Evolutionary conservation across 2,329 filamentous ascomycete species (phyloP).

Genomic region (Trichoderma simmonsii): DNA sequence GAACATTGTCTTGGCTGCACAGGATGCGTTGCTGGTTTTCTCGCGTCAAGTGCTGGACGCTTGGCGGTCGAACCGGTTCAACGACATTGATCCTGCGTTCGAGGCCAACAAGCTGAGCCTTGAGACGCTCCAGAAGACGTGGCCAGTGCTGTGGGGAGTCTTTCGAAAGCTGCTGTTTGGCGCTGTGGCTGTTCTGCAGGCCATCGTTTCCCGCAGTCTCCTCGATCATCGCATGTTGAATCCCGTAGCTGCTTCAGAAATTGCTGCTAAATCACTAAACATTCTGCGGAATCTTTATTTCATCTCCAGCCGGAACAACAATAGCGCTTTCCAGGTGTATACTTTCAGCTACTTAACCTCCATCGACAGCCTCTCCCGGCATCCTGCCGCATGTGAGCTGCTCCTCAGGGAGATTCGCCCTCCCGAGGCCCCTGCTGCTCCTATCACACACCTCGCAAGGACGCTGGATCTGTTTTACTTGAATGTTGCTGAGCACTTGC

Average conservation of each 20-base stretch:
- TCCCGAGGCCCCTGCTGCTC: constrained; percentile 32
- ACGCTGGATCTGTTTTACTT: constrained; percentile 85
- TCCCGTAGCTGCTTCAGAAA: constrained; percentile 50
- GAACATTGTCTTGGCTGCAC: constrained; percentile 44
- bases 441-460: constrained; percentile 51
- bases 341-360: constrained; percentile 79
- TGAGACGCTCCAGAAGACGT: constrained; percentile 63
- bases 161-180: constrained; percentile 74
- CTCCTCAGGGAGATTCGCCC: constrained; percentile 64
- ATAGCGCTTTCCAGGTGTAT: constrained; percentile 76
- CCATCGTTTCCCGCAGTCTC: constrained; percentile 63
- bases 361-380: constrained; percentile 75
- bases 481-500: constrained; percentile 80
- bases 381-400: constrained; percentile 60
- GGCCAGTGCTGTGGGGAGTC: constrained; percentile 70
- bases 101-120: constrained; percentile 61
- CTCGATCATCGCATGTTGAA: constrained; percentile 48
- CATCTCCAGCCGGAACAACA: constrained; percentile 70
- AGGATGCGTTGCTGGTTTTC: constrained; percentile 66
- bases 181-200: constrained; percentile 69
- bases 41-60: constrained; percentile 62
- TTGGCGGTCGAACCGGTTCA: constrained; percentile 74
- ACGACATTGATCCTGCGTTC: constrained; percentile 65
- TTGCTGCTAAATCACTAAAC: constrained; percentile 70
- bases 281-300: constrained; percentile 78